phyloP scores from a whole-genome alignment of 371 early-diverging fungal species.

The Mucor ambiguus region DNA sequence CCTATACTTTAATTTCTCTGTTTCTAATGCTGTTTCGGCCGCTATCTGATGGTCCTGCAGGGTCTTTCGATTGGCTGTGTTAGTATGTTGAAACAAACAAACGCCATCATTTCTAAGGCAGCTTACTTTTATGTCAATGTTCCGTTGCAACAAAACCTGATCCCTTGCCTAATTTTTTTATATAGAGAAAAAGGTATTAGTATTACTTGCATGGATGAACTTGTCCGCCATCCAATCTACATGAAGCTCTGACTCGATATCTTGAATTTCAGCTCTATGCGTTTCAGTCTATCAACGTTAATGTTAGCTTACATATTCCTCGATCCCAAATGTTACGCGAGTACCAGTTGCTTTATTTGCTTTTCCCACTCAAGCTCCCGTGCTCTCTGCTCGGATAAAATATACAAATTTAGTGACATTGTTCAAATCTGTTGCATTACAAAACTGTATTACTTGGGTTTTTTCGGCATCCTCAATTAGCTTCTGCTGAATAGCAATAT shows the following conservation, averaged over 20 bases:
- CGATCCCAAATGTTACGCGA: background rate
- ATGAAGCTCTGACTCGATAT: background rate
- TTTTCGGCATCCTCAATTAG: background rate
- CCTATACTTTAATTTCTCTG: background rate
- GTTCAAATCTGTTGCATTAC: background rate
- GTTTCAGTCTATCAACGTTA: background rate
- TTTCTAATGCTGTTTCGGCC: background rate
- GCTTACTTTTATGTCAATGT: background rate
- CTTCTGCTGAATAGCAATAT: background rate
- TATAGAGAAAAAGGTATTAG: background rate
- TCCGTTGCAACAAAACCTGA: background rate
- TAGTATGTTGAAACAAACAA: background rate
- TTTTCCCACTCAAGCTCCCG: background rate
- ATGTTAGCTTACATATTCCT: background rate
- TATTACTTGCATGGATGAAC: background rate
- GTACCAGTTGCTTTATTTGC: background rate
- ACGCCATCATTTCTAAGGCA: background rate
- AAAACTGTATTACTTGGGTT: background rate
- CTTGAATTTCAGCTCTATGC: background rate
- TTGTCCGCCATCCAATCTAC: background rate
- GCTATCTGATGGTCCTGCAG: background rate
- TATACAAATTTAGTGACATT: background rate
- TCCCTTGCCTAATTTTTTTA: background rate
- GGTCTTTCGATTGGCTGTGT: background rate
- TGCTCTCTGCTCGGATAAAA: background rate